A percentile compares a stretch with the other conserved stretches of the same genome.
Evolutionary conservation across 768 basidiomycete species (phyloP).

Genomic region (Gloeostereum incarnatum): DNA sequence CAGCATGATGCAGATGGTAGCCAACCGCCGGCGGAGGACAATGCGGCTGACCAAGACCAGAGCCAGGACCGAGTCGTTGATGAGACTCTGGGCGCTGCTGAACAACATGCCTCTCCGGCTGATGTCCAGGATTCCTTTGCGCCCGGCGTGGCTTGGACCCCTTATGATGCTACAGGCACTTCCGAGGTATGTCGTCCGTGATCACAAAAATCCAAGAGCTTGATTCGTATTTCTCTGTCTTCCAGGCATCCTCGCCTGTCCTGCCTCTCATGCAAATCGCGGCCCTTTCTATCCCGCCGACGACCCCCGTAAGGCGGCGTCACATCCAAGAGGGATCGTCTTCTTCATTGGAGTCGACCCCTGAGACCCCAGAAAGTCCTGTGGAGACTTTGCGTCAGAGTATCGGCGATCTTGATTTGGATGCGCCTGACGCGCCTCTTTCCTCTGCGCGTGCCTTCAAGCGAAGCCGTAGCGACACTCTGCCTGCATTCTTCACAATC

Average conservation of each 20-base stretch:
- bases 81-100: constrained; percentile 17
- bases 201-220: background rate
- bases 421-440: constrained; percentile 22
- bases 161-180: constrained; percentile 15
- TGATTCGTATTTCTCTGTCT: too few relatives aligned
- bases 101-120: constrained; percentile 24
- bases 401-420: constrained; percentile 26
- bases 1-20: constrained; percentile 44
- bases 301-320: constrained; percentile 34
- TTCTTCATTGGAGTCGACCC: constrained; percentile 53
- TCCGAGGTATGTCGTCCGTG: constrained; percentile 25
- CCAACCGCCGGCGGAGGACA: constrained; percentile 25
- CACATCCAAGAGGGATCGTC: constrained; percentile 34
- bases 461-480: constrained; percentile 18
- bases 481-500: constrained; percentile 22
- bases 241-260: background rate
- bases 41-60: constrained; percentile 22
- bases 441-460: constrained; percentile 16
- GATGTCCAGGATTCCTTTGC: constrained; percentile 29
- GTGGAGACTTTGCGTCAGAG: constrained; percentile 29
- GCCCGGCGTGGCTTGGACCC: constrained; percentile 21
- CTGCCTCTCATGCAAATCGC: constrained; percentile 26
- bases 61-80: constrained; percentile 15
- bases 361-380: constrained; percentile 28
- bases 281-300: constrained; percentile 45